Evolutionary conservation across 768 basidiomycete species (phyloP).

Genomic region (Leccinum longicurvipes): DNA sequence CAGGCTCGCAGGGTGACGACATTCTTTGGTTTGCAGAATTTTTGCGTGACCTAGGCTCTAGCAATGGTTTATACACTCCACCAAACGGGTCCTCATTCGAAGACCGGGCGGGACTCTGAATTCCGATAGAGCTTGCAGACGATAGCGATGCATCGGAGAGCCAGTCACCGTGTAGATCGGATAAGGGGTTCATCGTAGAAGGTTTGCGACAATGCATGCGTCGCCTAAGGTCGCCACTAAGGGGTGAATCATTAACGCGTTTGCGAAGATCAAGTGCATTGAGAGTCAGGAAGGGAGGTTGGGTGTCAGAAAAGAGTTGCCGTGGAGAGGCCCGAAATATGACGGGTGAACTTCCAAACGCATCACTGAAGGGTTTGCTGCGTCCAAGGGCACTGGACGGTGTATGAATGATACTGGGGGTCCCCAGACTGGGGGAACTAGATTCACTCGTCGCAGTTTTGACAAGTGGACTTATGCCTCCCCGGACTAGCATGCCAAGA

Average conservation of each 20-base stretch:
- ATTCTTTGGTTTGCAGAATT: constrained; percentile 10
- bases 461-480: constrained; percentile 46
- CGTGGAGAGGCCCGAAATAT: constrained; percentile 43
- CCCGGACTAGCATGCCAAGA: constrained; percentile 58
- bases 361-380: constrained; percentile 27
- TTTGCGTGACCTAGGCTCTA: constrained; percentile 11
- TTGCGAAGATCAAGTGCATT: constrained; percentile 33
- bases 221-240: constrained; percentile 31
- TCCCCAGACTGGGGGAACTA: constrained; percentile 30
- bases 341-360: constrained; percentile 34
- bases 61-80: constrained; percentile 17
- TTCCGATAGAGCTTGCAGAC: constrained; percentile 18
- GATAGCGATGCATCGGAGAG: constrained; percentile 31
- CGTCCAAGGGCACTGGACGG: constrained; percentile 26
- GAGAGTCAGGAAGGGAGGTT: constrained; percentile 32
- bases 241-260: constrained; percentile 47
- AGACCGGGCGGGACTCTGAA: constrained; percentile 26
- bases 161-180: constrained; percentile 27
- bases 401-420: constrained; percentile 30
- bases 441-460: constrained; percentile 30
- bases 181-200: constrained; percentile 26
- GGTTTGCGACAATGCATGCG: constrained; percentile 28
- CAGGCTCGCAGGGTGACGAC: constrained; percentile 37
- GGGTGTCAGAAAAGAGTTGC: constrained; percentile 35
- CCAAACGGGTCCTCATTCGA: constrained; percentile 45